A percentile compares a stretch with the other conserved stretches of the same genome.
These are phyloP conservation scores for Malus hybrid DNA, from an alignment of 331 rosid genomes.

Conservation along the genomic window DNA sequence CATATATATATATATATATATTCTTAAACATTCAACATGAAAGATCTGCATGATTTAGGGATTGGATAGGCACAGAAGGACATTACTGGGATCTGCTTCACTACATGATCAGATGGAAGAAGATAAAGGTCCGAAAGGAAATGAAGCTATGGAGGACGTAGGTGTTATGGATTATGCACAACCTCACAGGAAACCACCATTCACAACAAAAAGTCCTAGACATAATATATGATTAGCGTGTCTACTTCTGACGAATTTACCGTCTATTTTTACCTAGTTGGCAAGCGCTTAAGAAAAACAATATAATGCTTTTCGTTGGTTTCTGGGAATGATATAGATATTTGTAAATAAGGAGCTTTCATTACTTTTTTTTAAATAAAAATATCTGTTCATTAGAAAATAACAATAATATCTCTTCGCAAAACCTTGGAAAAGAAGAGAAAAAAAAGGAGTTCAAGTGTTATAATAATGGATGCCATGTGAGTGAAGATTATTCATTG, in stretches of 20 bases:
- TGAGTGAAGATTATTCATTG: no score
- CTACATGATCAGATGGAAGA: conserved; percentile 3
- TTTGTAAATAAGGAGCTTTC: not conserved
- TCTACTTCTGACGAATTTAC: not conserved
- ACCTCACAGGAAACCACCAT: conserved; percentile 85
- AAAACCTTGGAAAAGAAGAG: not conserved
- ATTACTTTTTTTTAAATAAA: no score
- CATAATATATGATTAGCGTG: no score
- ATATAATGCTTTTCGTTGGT: not conserved
- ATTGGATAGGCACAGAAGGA: conserved; percentile 33
- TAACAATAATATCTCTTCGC: not conserved
- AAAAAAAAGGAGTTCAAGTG: not conserved
- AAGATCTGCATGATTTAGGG: conserved; percentile 24
- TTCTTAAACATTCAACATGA: no score
- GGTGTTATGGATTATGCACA: conserved; percentile 83
- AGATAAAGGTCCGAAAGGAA: conserved; percentile 6
- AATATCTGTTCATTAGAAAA: not conserved
- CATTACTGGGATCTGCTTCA: conserved; percentile 33
- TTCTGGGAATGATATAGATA: not conserved
- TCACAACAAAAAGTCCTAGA: conserved; percentile 64
- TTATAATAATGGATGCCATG: not conserved
- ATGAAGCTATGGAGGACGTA: conserved; percentile 44
- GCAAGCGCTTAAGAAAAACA: not conserved
- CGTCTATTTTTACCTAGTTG: not conserved
- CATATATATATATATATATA: no score